phyloP scores from a whole-genome alignment of 768 basidiomycete species.

The Nevesoporus exiguus region DNA sequence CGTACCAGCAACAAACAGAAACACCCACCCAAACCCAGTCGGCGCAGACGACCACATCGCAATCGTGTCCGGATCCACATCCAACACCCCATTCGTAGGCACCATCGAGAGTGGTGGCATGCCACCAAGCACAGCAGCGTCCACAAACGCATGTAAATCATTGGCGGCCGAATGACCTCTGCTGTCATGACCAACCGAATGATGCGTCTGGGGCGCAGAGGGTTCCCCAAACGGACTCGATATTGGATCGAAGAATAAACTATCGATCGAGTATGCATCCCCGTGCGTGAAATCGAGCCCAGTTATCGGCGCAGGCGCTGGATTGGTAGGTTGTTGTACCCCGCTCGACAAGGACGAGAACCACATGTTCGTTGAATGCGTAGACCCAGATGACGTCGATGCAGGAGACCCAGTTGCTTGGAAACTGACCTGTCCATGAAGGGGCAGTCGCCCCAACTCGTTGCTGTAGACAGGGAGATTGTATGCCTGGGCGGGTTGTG shows the following conservation, averaged over 20 bases:
- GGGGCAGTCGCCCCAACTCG: slow-evolving; percentile 54
- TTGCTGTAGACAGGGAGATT: slow-evolving; percentile 54
- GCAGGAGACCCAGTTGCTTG: not conserved
- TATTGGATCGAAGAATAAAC: slow-evolving; percentile 21
- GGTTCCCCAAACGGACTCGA: slow-evolving; percentile 6
- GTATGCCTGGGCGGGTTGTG: slow-evolving; percentile 18
- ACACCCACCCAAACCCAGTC: slow-evolving; percentile 55
- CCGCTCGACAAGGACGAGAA: slow-evolving; percentile 10
- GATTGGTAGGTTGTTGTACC: not conserved
- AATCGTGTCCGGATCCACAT: slow-evolving; percentile 48
- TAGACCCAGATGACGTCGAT: not conserved
- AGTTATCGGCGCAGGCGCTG: not conserved
- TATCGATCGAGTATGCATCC: slow-evolving; percentile 20
- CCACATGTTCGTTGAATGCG: slow-evolving; percentile 19
- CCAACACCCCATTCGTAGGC: slow-evolving; percentile 1
- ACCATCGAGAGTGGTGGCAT: slow-evolving; percentile 7
- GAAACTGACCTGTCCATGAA: slow-evolving; percentile 33
- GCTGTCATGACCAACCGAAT: not conserved
- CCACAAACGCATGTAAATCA: slow-evolving; percentile 18
- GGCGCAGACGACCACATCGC: slow-evolving; percentile 64
- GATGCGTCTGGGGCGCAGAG: slow-evolving; percentile 1
- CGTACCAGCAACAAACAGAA: too few species aligned
- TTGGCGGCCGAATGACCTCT: not conserved
- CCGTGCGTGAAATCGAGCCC: slow-evolving; percentile 5
- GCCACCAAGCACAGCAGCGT: not conserved